These are phyloP conservation scores for Apostasia shenzhenica DNA, from an alignment of 106 monocot species.

Conservation along the genomic window DNA sequence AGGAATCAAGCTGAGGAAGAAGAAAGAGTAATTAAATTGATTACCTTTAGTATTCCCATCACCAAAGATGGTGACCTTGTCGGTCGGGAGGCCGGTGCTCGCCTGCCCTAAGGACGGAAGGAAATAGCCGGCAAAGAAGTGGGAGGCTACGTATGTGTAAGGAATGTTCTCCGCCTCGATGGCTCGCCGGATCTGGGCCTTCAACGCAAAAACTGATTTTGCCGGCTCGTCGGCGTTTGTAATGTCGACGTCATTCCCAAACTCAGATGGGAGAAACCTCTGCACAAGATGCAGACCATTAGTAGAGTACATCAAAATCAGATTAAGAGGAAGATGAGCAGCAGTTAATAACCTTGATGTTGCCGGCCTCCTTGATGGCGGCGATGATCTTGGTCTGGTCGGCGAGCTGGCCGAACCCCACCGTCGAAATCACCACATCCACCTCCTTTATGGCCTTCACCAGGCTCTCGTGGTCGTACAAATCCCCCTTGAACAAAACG, in stretches of 20 bases:
- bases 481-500: slow-evolving; percentile 13
- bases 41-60: slow-evolving; percentile 49
- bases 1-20: background rate
- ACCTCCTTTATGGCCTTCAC: slow-evolving; percentile 16
- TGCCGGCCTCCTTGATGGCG: slow-evolving; percentile 22
- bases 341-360: slow-evolving; percentile 3
- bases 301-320: background rate
- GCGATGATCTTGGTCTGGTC: slow-evolving; percentile 23
- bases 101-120: slow-evolving; percentile 30
- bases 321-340: too few species aligned
- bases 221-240: slow-evolving; percentile 10
- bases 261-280: slow-evolving; percentile 42
- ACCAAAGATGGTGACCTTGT: slow-evolving; percentile 37
- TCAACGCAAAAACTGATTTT: background rate
- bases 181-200: slow-evolving; percentile 12
- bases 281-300: slow-evolving; percentile 3
- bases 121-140: slow-evolving; percentile 37
- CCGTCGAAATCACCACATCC: slow-evolving; percentile 16
- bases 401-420: slow-evolving; percentile 2
- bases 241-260: slow-evolving; percentile 20
- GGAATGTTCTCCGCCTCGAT: slow-evolving; percentile 29
- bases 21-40: background rate
- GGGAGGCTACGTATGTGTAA: slow-evolving; percentile 28
- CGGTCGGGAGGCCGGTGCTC: slow-evolving; percentile 16
- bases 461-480: slow-evolving; percentile 25